Base-by-base conservation (phyloP, 2,329 filamentous ascomycete genomes). In the Penicillium sp. region DNA sequence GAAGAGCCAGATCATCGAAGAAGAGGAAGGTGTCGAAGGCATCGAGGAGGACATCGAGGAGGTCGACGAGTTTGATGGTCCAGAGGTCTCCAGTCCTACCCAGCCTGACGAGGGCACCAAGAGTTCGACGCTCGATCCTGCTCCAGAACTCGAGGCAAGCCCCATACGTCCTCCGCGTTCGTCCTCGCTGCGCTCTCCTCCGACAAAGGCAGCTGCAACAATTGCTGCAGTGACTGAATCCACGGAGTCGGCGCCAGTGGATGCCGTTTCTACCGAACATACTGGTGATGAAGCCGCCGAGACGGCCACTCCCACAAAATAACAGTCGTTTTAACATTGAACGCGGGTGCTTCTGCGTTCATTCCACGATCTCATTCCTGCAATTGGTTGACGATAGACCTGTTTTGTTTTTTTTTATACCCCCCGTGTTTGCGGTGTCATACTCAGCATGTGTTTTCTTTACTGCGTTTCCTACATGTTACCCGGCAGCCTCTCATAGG, bases 1-100 rank as follows among this genome's bases (percentile, higher is more conserved):
- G 43, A 74, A 72, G 54, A 74, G 71, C 49, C 69, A 74, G 49
- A 74, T 73, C 30, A 76, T 77, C 24, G 72, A 74, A 52, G 74
- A 76, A 57, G 73, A 75, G 53, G 73, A 75, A 50, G 72, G 76
- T 33, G 56, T 66, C 25, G 69, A 71, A 51, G 63, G 67, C 2
- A 61, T 67, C 8, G 69, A 72, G 28, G 70, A 74, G 55, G 66
- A 74, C 20, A 67, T 72, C 7, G 72, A 75, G 51, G 72, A 75
- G 56, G 72, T 74, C 6, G 72, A 75, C 42, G 64, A 67, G 14
- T 75, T 75, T 48, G 69, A 68, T 31, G 63, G 63, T 11, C 59
- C 59, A 2, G 68, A 69, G 31, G 69, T 68, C 30, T 63, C 35
- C 13, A 8, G 18, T 16, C 9, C 35, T 22, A 18, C 18, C 9